A percentile compares a stretch with the other conserved stretches of the same genome.
Conservation (phyloP, 2,329 filamentous ascomycete species). For the Botrytis galanthina region DNA sequence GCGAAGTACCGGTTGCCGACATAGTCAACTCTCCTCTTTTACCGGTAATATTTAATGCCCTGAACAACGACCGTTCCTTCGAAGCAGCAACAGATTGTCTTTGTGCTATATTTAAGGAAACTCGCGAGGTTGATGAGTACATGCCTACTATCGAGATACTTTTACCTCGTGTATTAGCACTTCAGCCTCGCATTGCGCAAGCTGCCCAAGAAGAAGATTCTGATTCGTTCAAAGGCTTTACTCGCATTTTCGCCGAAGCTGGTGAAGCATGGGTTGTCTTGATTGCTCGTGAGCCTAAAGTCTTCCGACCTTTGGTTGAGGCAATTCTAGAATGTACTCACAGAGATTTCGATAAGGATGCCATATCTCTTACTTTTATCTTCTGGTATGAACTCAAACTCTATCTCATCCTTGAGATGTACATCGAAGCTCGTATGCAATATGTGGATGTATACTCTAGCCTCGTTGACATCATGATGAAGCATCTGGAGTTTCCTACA, state of each 20-base stretch:
- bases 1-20: conserved; percentile 81
- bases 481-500: conserved; percentile 81
- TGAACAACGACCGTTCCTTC: conserved; percentile 74
- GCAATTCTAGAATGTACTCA: conserved; percentile 88
- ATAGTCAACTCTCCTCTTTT: conserved; percentile 85
- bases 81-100: conserved; percentile 89
- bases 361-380: conserved; percentile 88
- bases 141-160: conserved; percentile 77
- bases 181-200: conserved; percentile 73
- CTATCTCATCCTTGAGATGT: conserved; percentile 86
- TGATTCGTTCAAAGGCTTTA: conserved; percentile 84
- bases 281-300: conserved; percentile 76
- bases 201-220: conserved; percentile 77
- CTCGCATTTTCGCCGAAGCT: conserved; percentile 86
- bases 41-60: conserved; percentile 73
- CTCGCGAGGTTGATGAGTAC: conserved; percentile 88
- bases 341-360: conserved; percentile 83
- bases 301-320: conserved; percentile 84
- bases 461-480: conserved; percentile 89
- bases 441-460: conserved; percentile 81
- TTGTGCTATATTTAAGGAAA: conserved; percentile 88
- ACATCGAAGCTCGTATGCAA: conserved; percentile 75
- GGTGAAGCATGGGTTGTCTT: conserved; percentile 93
- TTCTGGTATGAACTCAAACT: conserved; percentile 99
- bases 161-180: conserved; percentile 74